These are phyloP conservation scores for Myriosclerotinia scirpicola DNA, from an alignment of 2,329 filamentous ascomycete species.

Conservation along the genomic window DNA sequence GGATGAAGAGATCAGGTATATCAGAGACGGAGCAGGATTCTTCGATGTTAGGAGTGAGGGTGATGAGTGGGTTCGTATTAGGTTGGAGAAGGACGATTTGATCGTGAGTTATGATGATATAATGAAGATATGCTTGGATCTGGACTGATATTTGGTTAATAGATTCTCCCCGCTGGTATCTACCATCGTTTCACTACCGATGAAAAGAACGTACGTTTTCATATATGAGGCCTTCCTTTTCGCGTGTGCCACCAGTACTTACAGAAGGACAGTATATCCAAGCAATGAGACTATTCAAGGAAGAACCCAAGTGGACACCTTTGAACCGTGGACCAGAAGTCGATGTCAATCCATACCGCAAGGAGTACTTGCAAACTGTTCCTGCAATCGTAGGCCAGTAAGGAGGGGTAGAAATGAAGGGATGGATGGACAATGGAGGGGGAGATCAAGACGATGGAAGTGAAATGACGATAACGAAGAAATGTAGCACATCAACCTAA, in stretches of 20 bases:
- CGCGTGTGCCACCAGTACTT: constrained; percentile 1
- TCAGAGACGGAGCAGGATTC: constrained; percentile 82
- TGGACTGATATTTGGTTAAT: not conserved
- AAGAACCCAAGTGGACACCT: constrained; percentile 97
- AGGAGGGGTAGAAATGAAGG: not conserved
- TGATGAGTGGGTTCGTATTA: constrained; percentile 87
- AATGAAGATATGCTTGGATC: not conserved
- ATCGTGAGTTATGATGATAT: constrained; percentile 48
- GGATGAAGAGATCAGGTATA: constrained; percentile 97
- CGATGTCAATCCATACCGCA: constrained; percentile 74
- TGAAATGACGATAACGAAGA: not conserved
- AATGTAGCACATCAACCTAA: constrained; percentile 2
- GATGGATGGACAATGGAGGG: not conserved
- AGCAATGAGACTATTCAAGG: constrained; percentile 95
- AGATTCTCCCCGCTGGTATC: constrained; percentile 86
- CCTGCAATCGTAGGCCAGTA: constrained; percentile 26
- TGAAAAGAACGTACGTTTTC: constrained; percentile 72
- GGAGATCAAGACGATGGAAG: not conserved
- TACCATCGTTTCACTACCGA: constrained; percentile 98
- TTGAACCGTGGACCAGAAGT: constrained; percentile 77
- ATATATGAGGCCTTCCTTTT: not conserved
- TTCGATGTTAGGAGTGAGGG: constrained; percentile 85
- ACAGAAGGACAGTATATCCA: constrained; percentile 71
- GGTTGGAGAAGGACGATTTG: constrained; percentile 81
- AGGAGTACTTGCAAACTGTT: constrained; percentile 64